These are phyloP conservation scores for Solanum medicagineum DNA, from an alignment of 257 asterid genomes.

Conservation along the genomic window DNA sequence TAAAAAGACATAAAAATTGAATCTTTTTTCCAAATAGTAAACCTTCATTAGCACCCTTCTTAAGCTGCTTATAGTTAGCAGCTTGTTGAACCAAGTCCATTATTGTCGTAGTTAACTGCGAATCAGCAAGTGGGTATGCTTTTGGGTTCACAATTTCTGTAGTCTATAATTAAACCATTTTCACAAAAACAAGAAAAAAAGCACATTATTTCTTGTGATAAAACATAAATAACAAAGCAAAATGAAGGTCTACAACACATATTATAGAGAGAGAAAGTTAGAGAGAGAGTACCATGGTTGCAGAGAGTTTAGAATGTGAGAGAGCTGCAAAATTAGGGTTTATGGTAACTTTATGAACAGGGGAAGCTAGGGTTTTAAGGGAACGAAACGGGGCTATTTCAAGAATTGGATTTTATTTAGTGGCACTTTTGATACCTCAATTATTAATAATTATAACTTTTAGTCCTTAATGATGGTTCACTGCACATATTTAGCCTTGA, in stretches of 20 bases:
- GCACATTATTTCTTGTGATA: neutral
- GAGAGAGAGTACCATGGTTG: neutral
- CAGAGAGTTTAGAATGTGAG: neutral
- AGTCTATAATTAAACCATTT: neutral
- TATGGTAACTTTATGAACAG: neutral
- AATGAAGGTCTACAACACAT: neutral
- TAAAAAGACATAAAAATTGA: neutral
- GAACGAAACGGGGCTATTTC: neutral
- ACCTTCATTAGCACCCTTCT: conserved; percentile 55
- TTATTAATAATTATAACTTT: neutral
- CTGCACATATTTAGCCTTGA: neutral
- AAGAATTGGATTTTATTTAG: neutral
- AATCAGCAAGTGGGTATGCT: conserved; percentile 80
- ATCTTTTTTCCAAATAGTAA: neutral
- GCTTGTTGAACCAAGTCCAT: too few species aligned
- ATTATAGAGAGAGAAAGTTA: neutral
- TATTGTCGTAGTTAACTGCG: conserved; percentile 16
- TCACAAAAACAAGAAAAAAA: neutral
- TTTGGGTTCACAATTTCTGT: conserved; percentile 67
- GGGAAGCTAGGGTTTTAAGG: neutral
- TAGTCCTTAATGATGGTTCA: neutral
- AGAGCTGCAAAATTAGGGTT: neutral
- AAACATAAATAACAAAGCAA: neutral
- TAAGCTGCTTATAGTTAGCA: conserved; percentile 76
- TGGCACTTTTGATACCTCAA: neutral